Percentiles rank a stretch among this genome's conserved stretches.
Evolutionary conservation across 2,329 filamentous ascomycete species (phyloP).

Genomic region (Venturia aucupariae): DNA sequence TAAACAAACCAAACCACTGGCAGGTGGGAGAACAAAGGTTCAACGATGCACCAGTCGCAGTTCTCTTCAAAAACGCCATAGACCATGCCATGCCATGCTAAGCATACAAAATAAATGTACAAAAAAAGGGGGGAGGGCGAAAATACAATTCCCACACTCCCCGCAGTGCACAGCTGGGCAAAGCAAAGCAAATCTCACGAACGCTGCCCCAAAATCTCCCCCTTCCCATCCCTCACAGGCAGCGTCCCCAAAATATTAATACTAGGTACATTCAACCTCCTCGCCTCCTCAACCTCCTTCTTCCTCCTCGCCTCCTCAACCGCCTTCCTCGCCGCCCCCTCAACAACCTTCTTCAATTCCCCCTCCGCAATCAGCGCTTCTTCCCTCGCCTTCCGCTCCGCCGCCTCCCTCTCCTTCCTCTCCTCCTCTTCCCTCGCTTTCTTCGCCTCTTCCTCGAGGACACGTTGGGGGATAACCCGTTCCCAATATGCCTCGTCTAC

Average conservation of each 20-base stretch:
- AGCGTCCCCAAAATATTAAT: not conserved
- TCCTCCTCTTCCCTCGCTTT: not conserved
- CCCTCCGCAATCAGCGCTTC: not conserved
- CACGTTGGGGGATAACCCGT: not conserved
- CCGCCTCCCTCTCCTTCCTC: not conserved
- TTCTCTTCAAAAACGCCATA: too few relatives aligned
- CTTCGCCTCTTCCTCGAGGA: not conserved
- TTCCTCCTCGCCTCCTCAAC: slow-evolving; percentile 26
- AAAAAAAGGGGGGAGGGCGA: too few relatives aligned
- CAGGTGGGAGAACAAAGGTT: too few relatives aligned
- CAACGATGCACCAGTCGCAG: too few relatives aligned
- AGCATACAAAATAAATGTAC: too few relatives aligned
- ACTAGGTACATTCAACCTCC: slow-evolving; percentile 20
- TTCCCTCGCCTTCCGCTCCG: not conserved
- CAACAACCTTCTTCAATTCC: slow-evolving; percentile 15
- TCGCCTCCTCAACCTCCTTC: slow-evolving; percentile 23
- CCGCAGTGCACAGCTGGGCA: too few relatives aligned
- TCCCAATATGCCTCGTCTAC: slow-evolving; percentile 8
- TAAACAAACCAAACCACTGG: too few relatives aligned
- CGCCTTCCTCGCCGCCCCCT: slow-evolving; percentile 16
- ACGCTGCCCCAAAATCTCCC: not conserved
- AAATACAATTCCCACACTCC: too few relatives aligned
- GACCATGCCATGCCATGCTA: too few relatives aligned
- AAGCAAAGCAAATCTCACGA: too few relatives aligned
- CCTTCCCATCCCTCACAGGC: not conserved